Evolutionary conservation across 2,329 filamentous ascomycete species (phyloP).

Genomic region (Helotiales sp.): DNA sequence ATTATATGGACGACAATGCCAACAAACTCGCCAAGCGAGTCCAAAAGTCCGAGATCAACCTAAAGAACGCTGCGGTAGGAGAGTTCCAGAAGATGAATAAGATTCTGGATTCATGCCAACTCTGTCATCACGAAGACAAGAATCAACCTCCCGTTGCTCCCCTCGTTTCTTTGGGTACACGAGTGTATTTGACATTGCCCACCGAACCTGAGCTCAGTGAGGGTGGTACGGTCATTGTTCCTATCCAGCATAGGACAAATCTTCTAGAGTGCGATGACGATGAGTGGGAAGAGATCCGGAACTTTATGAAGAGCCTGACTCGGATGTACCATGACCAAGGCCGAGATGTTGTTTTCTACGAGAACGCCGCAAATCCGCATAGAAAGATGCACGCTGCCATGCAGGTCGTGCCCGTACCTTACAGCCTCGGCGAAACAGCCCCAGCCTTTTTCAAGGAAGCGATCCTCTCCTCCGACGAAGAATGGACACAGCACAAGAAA

Average conservation of each 20-base stretch:
- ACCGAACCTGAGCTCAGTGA: conserved; percentile 87
- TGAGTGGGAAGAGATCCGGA: conserved; percentile 98
- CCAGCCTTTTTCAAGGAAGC: conserved; percentile 96
- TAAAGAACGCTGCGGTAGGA: conserved; percentile 84
- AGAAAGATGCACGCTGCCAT: conserved; percentile 84
- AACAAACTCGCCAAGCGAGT: conserved; percentile 84
- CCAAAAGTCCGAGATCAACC: conserved; percentile 83
- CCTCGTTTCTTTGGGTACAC: conserved; percentile 81
- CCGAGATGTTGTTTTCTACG: conserved; percentile 93
- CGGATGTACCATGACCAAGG: conserved; percentile 94
- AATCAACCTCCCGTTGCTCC: conserved; percentile 78
- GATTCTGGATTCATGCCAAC: conserved; percentile 83
- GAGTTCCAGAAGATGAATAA: conserved; percentile 91
- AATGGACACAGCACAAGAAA: conserved; percentile 96
- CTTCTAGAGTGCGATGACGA: conserved; percentile 98
- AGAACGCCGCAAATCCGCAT: conserved; percentile 85
- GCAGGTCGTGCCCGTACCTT: conserved; percentile 85
- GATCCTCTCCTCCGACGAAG: conserved; percentile 83
- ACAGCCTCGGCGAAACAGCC: conserved; percentile 86
- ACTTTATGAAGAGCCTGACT: conserved; percentile 97
- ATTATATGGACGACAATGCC: conserved; percentile 98
- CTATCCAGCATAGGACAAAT: conserved; percentile 84
- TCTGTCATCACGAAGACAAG: conserved; percentile 91
- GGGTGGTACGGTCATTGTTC: conserved; percentile 86
- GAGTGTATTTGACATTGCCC: conserved; percentile 85